Percentiles rank a stretch among this genome's conserved stretches.
phyloP scores from a whole-genome alignment of 2,329 filamentous ascomycete genomes.

The Cladosporium phlei region DNA sequence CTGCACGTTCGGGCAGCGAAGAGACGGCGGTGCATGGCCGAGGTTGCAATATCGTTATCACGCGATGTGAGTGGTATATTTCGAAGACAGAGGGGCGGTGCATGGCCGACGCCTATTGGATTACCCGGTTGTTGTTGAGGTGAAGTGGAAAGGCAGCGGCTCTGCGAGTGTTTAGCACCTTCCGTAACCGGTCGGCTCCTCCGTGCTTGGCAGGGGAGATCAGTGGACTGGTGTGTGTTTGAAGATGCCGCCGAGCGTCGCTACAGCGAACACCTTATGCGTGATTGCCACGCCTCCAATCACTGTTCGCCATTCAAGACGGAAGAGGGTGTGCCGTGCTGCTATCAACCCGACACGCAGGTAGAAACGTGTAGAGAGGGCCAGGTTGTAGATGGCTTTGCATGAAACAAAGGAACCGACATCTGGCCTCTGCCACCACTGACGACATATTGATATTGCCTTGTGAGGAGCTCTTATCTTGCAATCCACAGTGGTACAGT shows the following conservation, averaged over 20 bases:
- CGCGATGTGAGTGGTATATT: slow-evolving; percentile 3
- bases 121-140: too few species aligned
- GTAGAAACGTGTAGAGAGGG: not conserved
- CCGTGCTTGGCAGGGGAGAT: not conserved
- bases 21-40: not conserved
- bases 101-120: too few species aligned
- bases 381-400: not conserved
- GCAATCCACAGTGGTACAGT: too few species aligned
- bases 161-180: not conserved
- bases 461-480: too few species aligned
- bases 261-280: too few species aligned
- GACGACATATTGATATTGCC: slow-evolving; percentile 1
- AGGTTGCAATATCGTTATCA: slow-evolving; percentile 4
- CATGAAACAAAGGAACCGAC: not conserved
- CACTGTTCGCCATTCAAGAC: not conserved
- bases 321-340: not conserved
- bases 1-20: not conserved
- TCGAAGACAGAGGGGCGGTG: not conserved
- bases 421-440: not conserved
- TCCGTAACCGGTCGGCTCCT: slow-evolving; percentile 1
- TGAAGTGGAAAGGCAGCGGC: too few species aligned
- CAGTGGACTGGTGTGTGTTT: too few species aligned
- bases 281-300: not conserved
- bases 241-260: too few species aligned
- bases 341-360: not conserved